These are phyloP conservation scores for Agaricus sinodeliciosus DNA, from an alignment of 768 basidiomycete species.

Conservation along the genomic window DNA sequence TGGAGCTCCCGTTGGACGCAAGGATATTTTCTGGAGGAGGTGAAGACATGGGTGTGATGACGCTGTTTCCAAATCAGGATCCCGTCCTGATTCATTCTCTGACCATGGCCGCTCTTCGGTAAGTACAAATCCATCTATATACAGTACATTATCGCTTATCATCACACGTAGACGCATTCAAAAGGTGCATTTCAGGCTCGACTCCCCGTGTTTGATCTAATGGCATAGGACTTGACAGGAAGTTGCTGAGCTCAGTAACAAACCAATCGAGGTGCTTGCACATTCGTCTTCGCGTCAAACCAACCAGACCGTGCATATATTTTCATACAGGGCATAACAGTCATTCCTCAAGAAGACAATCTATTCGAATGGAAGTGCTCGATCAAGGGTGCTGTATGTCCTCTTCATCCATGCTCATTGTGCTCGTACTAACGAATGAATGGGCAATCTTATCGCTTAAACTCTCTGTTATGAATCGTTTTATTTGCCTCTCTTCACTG, in stretches of 20 bases:
- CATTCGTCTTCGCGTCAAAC: conserved; percentile 8
- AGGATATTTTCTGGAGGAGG: conserved; percentile 7
- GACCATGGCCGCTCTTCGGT: conserved; percentile 36
- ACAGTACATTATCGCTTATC: conserved; percentile 15
- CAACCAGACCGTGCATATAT: conserved; percentile 7
- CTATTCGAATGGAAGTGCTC: conserved; percentile 72
- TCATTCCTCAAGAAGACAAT: conserved; percentile 64
- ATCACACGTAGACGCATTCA: conserved; percentile 56
- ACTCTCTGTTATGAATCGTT: not conserved
- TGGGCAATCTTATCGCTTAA: not conserved
- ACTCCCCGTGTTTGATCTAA: conserved; percentile 5
- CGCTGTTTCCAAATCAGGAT: conserved; percentile 6
- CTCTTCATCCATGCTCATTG: not conserved
- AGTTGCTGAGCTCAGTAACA: conserved; percentile 50
- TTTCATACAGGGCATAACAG: conserved; percentile 48
- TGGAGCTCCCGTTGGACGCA: conserved; percentile 13
- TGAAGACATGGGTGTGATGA: conserved; percentile 6
- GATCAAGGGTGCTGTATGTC: conserved; percentile 66
- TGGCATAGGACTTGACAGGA: conserved; percentile 40
- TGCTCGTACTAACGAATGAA: conserved; percentile 1
- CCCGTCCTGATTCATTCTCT: not conserved
- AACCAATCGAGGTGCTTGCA: conserved; percentile 54
- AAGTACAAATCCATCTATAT: conserved; percentile 14
- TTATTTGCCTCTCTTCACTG: not conserved
- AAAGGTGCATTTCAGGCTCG: conserved; percentile 37